Conservation (phyloP, 495 filamentous ascomycete genomes). For the Cercophora samala region DNA sequence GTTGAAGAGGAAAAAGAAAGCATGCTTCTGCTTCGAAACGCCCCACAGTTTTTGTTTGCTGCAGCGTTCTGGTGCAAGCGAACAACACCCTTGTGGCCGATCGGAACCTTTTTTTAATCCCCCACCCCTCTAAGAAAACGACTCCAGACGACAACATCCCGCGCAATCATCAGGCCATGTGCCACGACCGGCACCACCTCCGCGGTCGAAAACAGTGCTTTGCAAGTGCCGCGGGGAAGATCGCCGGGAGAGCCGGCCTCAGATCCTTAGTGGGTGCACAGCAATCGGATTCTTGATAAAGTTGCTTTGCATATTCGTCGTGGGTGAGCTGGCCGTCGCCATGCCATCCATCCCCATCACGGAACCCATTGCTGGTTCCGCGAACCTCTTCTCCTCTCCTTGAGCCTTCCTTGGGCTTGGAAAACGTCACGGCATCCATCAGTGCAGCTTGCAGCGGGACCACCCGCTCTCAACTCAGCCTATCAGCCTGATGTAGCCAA, state of each 20-base stretch:
- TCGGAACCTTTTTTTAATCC: neutral
- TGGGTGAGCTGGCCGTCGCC: constrained; percentile 10
- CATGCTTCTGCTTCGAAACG: neutral
- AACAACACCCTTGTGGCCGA: neutral
- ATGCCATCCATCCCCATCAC: neutral
- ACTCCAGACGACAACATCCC: constrained; percentile 4
- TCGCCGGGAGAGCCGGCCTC: neutral
- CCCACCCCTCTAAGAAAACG: neutral
- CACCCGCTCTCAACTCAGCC: constrained; percentile 15
- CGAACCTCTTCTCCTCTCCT: neutral
- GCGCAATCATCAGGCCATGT: constrained; percentile 10
- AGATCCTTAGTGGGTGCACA: neutral
- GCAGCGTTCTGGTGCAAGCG: constrained; percentile 4
- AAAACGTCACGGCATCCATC: neutral
- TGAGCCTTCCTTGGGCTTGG: neutral
- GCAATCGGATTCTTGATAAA: constrained; percentile 6
- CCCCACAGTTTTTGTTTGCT: constrained; percentile 3
- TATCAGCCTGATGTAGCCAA: neutral
- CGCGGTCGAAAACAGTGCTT: constrained; percentile 1
- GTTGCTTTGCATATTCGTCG: constrained; percentile 17
- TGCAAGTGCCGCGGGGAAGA: constrained; percentile 14
- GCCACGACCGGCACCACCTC: constrained; percentile 1
- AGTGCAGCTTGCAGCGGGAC: constrained; percentile 14
- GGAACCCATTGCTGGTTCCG: constrained; percentile 2
- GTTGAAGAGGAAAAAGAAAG: neutral